phyloP scores from a whole-genome alignment of 805 yeast species.

The Yarrowia osloensis region DNA sequence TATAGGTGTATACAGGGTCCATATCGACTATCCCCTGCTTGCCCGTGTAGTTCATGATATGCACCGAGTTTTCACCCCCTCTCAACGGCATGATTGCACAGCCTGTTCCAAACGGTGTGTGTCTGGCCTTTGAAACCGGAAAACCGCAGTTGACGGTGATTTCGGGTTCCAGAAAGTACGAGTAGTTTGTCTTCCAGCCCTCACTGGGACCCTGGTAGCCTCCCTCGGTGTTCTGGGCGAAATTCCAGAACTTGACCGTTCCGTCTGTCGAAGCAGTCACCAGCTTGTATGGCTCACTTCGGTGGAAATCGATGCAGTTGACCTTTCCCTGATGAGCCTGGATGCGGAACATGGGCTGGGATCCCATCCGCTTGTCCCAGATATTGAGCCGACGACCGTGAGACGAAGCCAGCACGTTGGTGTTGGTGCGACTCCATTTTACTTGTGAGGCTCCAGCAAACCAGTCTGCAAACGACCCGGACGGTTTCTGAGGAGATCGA shows the following conservation, averaged over 20 bases:
- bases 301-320: conserved; percentile 83
- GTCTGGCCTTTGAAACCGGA: conserved; percentile 87
- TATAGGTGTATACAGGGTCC: conserved; percentile 60
- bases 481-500: conserved; percentile 71
- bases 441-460: conserved; percentile 92
- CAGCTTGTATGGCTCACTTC: conserved; percentile 58
- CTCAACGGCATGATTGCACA: conserved; percentile 88
- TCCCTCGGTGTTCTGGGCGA: conserved; percentile 36
- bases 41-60: conserved; percentile 52
- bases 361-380: conserved; percentile 89
- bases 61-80: conserved; percentile 73
- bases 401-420: conserved; percentile 77
- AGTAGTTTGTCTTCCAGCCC: conserved; percentile 11
- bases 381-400: conserved; percentile 79
- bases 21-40: conserved; percentile 44
- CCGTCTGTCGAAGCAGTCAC: conserved; percentile 86
- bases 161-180: conserved; percentile 45
- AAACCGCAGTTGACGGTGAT: conserved; percentile 68
- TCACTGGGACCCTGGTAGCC: conserved; percentile 30
- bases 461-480: conserved; percentile 87
- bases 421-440: conserved; percentile 82
- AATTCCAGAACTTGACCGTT: conserved; percentile 82
- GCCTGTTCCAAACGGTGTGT: conserved; percentile 84
- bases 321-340: conserved; percentile 82
- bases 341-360: conserved; percentile 66